Evolutionary conservation across 257 asterid species (phyloP).

Genomic region (Coffea canephora): DNA sequence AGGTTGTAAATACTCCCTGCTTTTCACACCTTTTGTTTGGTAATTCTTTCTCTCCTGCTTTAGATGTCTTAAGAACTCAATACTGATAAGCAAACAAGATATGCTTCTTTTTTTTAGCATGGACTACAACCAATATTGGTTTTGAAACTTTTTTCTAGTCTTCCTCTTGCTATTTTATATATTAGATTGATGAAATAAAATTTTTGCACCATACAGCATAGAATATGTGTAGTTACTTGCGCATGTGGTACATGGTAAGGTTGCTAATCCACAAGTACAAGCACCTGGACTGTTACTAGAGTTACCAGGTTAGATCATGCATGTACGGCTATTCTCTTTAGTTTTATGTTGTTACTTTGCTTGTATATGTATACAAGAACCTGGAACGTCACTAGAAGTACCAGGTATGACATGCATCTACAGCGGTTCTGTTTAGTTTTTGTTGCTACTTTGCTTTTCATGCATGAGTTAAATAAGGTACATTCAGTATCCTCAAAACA

Average conservation of each 20-base stretch:
- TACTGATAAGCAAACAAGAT: neutral
- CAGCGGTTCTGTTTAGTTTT: neutral
- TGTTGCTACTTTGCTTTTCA: neutral
- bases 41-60: neutral
- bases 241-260: neutral
- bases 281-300: no score
- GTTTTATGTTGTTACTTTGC: no score
- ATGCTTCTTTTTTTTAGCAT: neutral
- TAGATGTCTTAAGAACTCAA: neutral
- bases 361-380: neutral
- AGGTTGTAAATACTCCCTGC: neutral
- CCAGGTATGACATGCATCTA: neutral
- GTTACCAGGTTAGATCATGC: no score
- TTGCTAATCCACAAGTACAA: no score
- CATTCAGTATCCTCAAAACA: neutral
- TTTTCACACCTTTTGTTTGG: neutral
- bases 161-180: neutral
- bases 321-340: no score
- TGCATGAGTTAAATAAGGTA: neutral
- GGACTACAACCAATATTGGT: neutral
- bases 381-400: neutral
- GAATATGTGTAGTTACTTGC: neutral
- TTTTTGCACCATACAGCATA: neutral
- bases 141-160: neutral
- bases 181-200: neutral